Conservation (phyloP, 2,329 filamentous ascomycete species). For the Epichloe aotearoae region DNA sequence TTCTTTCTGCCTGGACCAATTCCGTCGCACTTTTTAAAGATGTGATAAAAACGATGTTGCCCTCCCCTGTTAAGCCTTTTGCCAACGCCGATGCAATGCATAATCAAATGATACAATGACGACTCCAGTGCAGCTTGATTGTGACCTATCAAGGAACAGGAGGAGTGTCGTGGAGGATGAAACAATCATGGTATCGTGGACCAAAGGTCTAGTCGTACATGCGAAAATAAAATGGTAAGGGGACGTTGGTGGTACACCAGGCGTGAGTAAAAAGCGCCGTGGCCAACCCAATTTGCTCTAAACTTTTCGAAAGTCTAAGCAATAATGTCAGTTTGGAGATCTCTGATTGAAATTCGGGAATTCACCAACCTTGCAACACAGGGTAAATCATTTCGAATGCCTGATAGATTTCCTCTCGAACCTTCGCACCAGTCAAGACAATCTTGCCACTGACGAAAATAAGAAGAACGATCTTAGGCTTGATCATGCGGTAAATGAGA, state of each 20-base stretch:
- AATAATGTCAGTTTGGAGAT: background rate
- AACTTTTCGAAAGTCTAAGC: slow-evolving; percentile 44
- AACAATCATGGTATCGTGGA: slow-evolving; percentile 36
- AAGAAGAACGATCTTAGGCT: slow-evolving; percentile 94
- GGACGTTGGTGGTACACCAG: slow-evolving; percentile 10
- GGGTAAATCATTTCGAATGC: slow-evolving; percentile 97
- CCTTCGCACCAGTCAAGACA: slow-evolving; percentile 92
- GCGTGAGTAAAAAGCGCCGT: background rate
- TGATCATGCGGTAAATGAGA: slow-evolving; percentile 99
- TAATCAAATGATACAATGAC: slow-evolving; percentile 27
- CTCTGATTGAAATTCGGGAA: background rate
- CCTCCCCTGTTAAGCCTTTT: slow-evolving; percentile 19
- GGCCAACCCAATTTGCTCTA: slow-evolving; percentile 18
- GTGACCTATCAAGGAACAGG: slow-evolving; percentile 13
- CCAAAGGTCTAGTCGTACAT: slow-evolving; percentile 29
- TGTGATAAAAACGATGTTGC: slow-evolving; percentile 14
- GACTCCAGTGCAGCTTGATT: slow-evolving; percentile 7
- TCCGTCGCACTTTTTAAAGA: slow-evolving; percentile 11
- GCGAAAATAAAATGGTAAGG: slow-evolving; percentile 11
- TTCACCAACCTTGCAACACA: slow-evolving; percentile 64
- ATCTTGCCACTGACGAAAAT: slow-evolving; percentile 99
- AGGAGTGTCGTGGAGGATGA: slow-evolving; percentile 9
- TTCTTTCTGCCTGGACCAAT: slow-evolving; percentile 22
- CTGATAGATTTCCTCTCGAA: slow-evolving; percentile 95
- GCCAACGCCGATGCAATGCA: slow-evolving; percentile 49